Conservation (phyloP, 352 stramenopile species). For the Globisporangium yorkense region DNA sequence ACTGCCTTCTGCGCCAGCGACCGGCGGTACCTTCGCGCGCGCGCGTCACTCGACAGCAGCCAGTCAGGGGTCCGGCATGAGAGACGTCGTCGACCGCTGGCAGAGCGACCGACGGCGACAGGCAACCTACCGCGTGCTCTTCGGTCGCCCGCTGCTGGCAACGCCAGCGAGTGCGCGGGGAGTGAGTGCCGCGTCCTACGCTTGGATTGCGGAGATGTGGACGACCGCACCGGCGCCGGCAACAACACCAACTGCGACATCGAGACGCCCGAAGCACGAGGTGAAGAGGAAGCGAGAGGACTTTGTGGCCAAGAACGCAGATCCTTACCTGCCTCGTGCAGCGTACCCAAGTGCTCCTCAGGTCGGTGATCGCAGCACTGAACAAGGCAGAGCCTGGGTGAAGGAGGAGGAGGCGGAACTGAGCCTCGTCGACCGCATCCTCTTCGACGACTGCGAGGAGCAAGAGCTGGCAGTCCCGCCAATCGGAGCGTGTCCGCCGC, state of each 20-base stretch:
- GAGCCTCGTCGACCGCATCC: slow-evolving; percentile 1
- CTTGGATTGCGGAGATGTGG: neutral
- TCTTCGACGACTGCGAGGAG: neutral
- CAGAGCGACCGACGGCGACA: slow-evolving; percentile 22
- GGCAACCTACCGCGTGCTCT: slow-evolving; percentile 44
- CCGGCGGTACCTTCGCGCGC: neutral
- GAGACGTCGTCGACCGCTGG: slow-evolving; percentile 18
- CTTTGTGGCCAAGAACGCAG: neutral
- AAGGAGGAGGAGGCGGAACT: neutral
- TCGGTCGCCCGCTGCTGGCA: slow-evolving; percentile 24
- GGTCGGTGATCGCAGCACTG: neutral
- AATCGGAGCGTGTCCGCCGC: too few relatives aligned
- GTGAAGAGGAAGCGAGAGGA: neutral
- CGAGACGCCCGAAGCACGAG: neutral
- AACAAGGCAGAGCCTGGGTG: neutral
- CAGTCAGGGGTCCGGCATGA: neutral
- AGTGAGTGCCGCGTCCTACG: neutral
- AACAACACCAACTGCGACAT: neutral
- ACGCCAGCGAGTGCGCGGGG: neutral
- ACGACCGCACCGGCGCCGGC: neutral
- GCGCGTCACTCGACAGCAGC: neutral
- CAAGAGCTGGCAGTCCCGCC: neutral
- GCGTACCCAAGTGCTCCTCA: too few relatives aligned
- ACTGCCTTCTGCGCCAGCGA: too few relatives aligned
- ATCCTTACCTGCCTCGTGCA: neutral